Evolutionary conservation across 2,329 filamentous ascomycete species (phyloP).

Genomic region (Nemania diffusa): DNA sequence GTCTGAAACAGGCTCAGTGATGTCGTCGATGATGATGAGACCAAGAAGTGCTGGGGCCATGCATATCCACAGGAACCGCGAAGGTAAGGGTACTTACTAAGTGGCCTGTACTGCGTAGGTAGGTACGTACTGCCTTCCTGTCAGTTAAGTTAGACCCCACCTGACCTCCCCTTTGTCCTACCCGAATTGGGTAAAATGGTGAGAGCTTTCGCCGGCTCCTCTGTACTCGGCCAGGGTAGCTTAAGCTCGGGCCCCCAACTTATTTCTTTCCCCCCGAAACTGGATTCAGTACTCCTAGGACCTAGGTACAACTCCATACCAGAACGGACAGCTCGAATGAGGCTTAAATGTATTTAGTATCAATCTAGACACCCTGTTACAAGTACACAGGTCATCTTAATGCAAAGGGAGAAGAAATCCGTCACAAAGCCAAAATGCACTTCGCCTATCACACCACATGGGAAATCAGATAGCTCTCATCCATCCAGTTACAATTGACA

Average conservation of each 20-base stretch:
- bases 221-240: slow-evolving; percentile 23
- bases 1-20: slow-evolving; percentile 20
- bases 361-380: too few species aligned
- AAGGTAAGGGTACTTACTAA: not conserved
- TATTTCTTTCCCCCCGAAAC: not conserved
- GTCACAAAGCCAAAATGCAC: slow-evolving; percentile 28
- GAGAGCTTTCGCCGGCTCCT: slow-evolving; percentile 1
- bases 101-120: not conserved
- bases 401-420: not conserved
- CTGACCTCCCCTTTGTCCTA: not conserved
- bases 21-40: slow-evolving; percentile 25
- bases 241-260: slow-evolving; percentile 27
- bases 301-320: too few species aligned
- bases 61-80: not conserved
- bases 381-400: not conserved
- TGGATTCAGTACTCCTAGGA: too few species aligned
- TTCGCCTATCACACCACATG: slow-evolving; percentile 17
- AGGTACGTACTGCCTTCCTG: too few species aligned
- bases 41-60: not conserved
- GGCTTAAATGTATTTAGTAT: not conserved
- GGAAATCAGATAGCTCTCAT: not conserved
- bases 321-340: too few species aligned
- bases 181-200: slow-evolving; percentile 1
- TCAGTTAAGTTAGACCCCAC: not conserved
- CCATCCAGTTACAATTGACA: slow-evolving; percentile 17